Percentiles rank a stretch among this genome's conserved stretches.
These are phyloP conservation scores for Neoconidiobolus thromboides DNA, from an alignment of 371 early-diverging fungal species.

Conservation along the genomic window DNA sequence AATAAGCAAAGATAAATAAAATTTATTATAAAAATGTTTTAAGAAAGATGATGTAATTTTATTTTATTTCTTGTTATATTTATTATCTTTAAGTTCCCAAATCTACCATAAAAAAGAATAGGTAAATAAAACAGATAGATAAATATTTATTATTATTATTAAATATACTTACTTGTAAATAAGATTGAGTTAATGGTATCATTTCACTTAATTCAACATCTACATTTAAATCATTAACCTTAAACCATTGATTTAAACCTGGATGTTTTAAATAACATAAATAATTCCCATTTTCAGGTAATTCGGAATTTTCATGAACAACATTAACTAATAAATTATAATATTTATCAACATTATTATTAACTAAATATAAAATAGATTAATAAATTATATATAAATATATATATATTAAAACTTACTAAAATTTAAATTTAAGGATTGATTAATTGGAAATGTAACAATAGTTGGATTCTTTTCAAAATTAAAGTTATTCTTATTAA, in stretches of 20 bases:
- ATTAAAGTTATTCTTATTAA: conserved; percentile 72
- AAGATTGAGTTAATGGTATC: conserved; percentile 83
- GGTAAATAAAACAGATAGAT: neutral
- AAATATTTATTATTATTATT: neutral
- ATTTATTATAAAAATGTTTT: too few species aligned
- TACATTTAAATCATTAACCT: conserved; percentile 82
- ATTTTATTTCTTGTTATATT: too few species aligned
- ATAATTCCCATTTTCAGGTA: conserved; percentile 45
- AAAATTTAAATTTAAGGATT: conserved; percentile 28
- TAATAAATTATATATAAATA: neutral
- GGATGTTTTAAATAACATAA: conserved; percentile 61
- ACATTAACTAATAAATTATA: conserved; percentile 88
- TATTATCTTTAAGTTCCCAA: conserved; percentile 8
- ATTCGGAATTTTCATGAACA: conserved; percentile 69
- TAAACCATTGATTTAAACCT: conserved; percentile 81
- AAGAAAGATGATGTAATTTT: too few species aligned
- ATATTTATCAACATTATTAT: conserved; percentile 15
- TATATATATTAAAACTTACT: neutral
- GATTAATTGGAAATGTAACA: conserved; percentile 84
- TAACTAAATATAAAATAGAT: conserved; percentile 22
- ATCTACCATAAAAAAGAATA: conserved; percentile 6
- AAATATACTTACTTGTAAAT: conserved; percentile 50
- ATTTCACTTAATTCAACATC: conserved; percentile 87
- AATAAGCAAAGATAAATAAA: too few species aligned
- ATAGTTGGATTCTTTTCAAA: conserved; percentile 92